These are phyloP conservation scores for Salix brachista DNA, from an alignment of 345 rosid species.

Conservation along the genomic window DNA sequence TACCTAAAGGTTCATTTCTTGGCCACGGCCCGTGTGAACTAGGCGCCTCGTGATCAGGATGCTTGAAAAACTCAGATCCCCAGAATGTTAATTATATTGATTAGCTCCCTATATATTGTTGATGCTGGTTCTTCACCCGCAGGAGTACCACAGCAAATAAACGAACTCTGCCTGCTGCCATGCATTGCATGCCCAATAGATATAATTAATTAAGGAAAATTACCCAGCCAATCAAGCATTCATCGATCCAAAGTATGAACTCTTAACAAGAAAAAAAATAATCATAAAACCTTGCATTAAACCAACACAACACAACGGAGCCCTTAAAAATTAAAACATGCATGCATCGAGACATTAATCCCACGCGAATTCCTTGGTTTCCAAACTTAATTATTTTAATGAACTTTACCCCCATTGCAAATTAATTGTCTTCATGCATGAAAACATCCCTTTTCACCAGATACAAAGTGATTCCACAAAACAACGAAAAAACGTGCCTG, in stretches of 20 bases:
- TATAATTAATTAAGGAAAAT: not conserved
- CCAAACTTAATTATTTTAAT: constrained; percentile 5
- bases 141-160: not conserved
- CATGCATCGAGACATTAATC: constrained; percentile 33
- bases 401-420: not conserved
- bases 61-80: not conserved
- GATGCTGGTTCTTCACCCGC: not conserved
- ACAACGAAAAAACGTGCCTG: not conserved
- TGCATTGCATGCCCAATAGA: not conserved
- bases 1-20: not conserved
- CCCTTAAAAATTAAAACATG: not conserved
- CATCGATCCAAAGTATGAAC: not conserved
- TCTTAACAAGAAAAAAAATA: not conserved
- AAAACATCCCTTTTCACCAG: constrained; percentile 11
- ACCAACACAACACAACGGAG: not conserved
- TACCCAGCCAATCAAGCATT: not conserved
- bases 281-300: not conserved
- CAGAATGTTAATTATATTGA: too few relatives aligned
- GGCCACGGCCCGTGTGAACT: not conserved
- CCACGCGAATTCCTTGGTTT: constrained; percentile 34
- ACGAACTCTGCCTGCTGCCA: not conserved
- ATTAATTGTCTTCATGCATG: constrained; percentile 19
- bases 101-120: not conserved
- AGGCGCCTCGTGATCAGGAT: not conserved
- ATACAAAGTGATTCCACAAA: constrained; percentile 10